Evolutionary conservation across 73 alveolate genomes (phyloP), one percentile per base, ranked within the genome.

Genomic region (Paraurostyla sp.): DNA sequence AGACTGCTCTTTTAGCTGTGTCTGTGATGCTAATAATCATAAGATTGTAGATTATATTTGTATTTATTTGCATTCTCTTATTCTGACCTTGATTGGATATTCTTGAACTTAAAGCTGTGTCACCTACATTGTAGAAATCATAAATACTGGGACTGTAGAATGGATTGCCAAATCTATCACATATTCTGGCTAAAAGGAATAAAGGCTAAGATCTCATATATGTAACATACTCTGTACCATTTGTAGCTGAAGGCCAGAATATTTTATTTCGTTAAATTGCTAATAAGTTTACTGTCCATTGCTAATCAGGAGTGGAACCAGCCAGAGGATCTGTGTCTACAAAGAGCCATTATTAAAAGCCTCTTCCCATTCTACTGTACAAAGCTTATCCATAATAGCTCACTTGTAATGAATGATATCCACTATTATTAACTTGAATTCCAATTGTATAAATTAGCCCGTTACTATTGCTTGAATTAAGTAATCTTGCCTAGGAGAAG

Each of bases 111-210:
- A 73, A 50, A 9, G 73, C 73, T 20, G 42, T 15, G 13, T 73
- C 87, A 50, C 32, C 16, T 18, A 43, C 56, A 33, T 73, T 73
- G 50, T 73, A 73, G 42, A 45, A 45, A 23, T 73, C 87, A 45
- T 73, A 73, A 27, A 73, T 73, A 18, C 27, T 7, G 6, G 16
- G 71, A 36, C 54, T 45, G 32, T 48, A 52, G 42, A 73, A 73
- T 1, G 87, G 54, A 33, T 73, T 73, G 32, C 87, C 87, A 50
- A 27, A 73, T 45, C 71, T 42, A 50, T 73, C 87, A 33, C 71
- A 43, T n/a, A 73, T 45, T 25, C 87, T 45, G 3, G 71, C 87
- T 0, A 73, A 4, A 20, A 73, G 42, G 71, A 23, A 73, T 0
- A 73, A 11, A 0, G 87, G 87, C 71, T 73, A 50, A 4, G 50